Conservation (phyloP, 768 basidiomycete species). For the Gloeostereum incarnatum region DNA sequence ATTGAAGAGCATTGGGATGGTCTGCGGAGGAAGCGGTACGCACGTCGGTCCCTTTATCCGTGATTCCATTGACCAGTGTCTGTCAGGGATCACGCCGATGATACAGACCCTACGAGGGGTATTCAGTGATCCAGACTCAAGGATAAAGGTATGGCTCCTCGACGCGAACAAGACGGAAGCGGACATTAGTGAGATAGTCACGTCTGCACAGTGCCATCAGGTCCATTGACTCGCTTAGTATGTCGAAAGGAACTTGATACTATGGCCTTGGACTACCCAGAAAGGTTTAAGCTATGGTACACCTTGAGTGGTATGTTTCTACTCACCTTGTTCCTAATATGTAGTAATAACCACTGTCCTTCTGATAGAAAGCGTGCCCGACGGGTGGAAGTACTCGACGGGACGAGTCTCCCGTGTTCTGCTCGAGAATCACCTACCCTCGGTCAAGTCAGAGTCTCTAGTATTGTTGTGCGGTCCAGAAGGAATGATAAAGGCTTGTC, state of each 20-base stretch:
- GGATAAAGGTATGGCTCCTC: conserved; percentile 36
- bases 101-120: conserved; percentile 43
- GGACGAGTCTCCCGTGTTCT: conserved; percentile 32
- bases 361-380: conserved; percentile 16
- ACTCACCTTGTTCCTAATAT: too few species aligned
- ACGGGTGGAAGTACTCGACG: conserved; percentile 26
- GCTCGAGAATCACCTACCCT: conserved; percentile 29
- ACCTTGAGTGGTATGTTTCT: conserved; percentile 33
- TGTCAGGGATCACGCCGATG: conserved; percentile 44
- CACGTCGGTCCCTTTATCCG: not conserved
- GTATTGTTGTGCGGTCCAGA: conserved; percentile 44
- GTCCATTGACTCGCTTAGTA: too few species aligned
- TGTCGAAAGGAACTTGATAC: conserved; percentile 38
- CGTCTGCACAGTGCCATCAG: too few species aligned
- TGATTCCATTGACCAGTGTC: not conserved
- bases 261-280: conserved; percentile 15
- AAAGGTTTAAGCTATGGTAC: conserved; percentile 32
- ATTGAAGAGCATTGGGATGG: conserved; percentile 36
- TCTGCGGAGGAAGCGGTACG: conserved; percentile 49
- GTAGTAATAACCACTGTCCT: too few species aligned
- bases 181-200: too few species aligned
- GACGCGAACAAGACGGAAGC: conserved; percentile 34
- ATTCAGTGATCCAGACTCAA: conserved; percentile 27
- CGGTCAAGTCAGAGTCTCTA: conserved; percentile 24
- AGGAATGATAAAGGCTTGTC: conserved; percentile 23